These are phyloP conservation scores for Monosporascus sp. DNA, from an alignment of 2,329 filamentous ascomycete genomes.

Conservation along the genomic window DNA sequence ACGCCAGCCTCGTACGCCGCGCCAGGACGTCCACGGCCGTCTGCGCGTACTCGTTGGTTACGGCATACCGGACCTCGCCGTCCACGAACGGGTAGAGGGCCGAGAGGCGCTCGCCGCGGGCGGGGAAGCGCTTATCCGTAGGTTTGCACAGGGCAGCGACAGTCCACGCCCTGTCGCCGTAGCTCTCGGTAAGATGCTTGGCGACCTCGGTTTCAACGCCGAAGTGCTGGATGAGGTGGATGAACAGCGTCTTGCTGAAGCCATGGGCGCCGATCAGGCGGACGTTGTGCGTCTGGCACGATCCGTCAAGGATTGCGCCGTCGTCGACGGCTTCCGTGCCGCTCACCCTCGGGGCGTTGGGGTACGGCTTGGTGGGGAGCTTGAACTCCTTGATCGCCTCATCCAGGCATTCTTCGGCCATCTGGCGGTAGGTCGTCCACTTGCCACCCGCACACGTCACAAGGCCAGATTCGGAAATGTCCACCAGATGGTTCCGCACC, in stretches of 20 bases:
- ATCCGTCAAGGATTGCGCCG: constrained; percentile 57
- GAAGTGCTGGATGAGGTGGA: constrained; percentile 91
- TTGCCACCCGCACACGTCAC: constrained; percentile 85
- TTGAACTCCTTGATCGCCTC: constrained; percentile 67
- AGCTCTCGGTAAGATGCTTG: constrained; percentile 79
- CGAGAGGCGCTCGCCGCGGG: constrained; percentile 74
- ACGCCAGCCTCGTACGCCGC: constrained; percentile 76
- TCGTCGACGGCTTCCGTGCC: constrained; percentile 68
- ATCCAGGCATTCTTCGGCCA: constrained; percentile 87
- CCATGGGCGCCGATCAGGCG: constrained; percentile 80
- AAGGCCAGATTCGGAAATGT: constrained; percentile 72
- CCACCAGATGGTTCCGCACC: constrained; percentile 80
- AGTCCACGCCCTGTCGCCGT: constrained; percentile 89
- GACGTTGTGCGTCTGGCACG: constrained; percentile 78
- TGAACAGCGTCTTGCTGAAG: constrained; percentile 84
- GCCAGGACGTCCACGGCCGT: constrained; percentile 86
- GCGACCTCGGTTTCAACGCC: constrained; percentile 89
- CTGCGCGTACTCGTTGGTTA: constrained; percentile 85
- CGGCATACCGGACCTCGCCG: constrained; percentile 83
- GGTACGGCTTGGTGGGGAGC: constrained; percentile 51
- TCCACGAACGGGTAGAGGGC: constrained; percentile 85
- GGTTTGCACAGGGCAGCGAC: constrained; percentile 75
- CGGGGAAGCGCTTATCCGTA: constrained; percentile 75
- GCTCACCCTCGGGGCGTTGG: constrained; percentile 60
- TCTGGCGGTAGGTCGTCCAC: constrained; percentile 90